Conservation (phyloP, 176 grass and related monocot species). For the Dendrocalamus sinicus region DNA sequence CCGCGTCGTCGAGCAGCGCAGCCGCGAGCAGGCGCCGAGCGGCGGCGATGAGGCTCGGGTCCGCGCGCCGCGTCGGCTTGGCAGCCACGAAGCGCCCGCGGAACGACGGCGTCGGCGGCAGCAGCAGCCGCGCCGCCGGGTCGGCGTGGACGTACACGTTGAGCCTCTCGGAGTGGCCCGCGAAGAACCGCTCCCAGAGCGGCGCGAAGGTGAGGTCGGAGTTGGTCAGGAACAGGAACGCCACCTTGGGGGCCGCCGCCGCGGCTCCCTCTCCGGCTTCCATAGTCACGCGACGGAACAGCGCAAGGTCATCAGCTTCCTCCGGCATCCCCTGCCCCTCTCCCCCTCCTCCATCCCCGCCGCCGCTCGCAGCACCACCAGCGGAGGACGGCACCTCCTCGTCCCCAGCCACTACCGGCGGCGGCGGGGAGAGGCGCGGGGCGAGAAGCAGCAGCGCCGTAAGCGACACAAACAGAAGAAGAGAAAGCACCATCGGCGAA, state of each 20-base stretch:
- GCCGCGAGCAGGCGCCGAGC: constrained; percentile 67
- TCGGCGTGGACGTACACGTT: constrained; percentile 89
- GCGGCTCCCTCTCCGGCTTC: not conserved
- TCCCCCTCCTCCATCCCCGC: not conserved
- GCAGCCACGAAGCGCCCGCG: constrained; percentile 65
- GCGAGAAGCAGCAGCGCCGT: constrained; percentile 52
- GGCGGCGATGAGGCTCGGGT: constrained; percentile 80
- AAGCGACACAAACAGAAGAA: constrained; percentile 54
- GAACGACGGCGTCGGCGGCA: constrained; percentile 51
- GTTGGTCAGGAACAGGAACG: constrained; percentile 86
- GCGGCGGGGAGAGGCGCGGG: constrained; percentile 40
- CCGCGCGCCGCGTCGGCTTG: constrained; percentile 63
- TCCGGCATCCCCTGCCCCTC: not conserved
- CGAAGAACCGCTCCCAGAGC: constrained; percentile 85
- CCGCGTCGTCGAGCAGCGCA: constrained; percentile 66
- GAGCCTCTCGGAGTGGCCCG: constrained; percentile 42
- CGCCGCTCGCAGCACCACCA: not conserved
- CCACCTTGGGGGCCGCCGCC: constrained; percentile 62
- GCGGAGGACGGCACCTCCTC: not conserved
- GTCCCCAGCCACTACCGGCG: not conserved
- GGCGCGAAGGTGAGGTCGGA: constrained; percentile 81
- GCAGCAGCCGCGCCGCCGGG: constrained; percentile 40
- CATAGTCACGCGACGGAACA: constrained; percentile 62
- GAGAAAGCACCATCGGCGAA: constrained; percentile 51
- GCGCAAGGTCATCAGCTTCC: constrained; percentile 63